Conservation (phyloP, 108 stramenopile genomes). For the Cyclotella kingstonii region DNA sequence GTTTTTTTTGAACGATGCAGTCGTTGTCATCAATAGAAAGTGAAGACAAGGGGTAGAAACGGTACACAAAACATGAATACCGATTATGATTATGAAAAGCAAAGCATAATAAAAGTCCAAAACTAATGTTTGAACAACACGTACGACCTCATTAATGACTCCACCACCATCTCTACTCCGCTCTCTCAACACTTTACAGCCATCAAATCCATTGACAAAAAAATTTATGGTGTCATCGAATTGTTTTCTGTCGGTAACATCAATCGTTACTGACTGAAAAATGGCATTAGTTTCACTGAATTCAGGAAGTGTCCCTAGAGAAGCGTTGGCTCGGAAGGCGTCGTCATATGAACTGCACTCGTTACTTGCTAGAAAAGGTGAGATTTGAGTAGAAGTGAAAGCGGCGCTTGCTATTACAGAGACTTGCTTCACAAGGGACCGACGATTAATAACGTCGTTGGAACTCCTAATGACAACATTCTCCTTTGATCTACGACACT, state of each 20-base stretch:
- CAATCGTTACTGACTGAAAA: conserved; percentile 64
- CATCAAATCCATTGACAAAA: conserved; percentile 61
- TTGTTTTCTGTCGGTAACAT: conserved; percentile 64
- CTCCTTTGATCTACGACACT: too few relatives aligned
- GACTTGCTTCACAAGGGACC: too few relatives aligned
- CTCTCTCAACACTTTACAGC: conserved; percentile 39
- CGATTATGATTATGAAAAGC: background rate
- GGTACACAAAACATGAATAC: background rate
- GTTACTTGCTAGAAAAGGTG: too few relatives aligned
- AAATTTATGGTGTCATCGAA: conserved; percentile 69
- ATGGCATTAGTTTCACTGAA: conserved; percentile 65
- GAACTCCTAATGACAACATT: too few relatives aligned
- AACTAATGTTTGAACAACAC: conserved; percentile 1
- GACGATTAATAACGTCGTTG: too few relatives aligned
- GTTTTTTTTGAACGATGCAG: conserved; percentile 1
- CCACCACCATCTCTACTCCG: conserved; percentile 18
- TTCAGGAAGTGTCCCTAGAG: conserved; percentile 67
- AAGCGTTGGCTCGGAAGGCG: conserved; percentile 53
- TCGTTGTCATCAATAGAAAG: background rate
- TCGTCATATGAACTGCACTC: too few relatives aligned
- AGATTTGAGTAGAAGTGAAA: too few relatives aligned
- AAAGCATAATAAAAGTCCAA: too few relatives aligned
- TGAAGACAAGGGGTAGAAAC: background rate
- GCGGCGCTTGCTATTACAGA: too few relatives aligned
- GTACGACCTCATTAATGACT: conserved; percentile 30